These are phyloP conservation scores for Magnusiomyces tetraspermus DNA, from an alignment of 1,139 yeast genomes.

Conservation along the genomic window DNA sequence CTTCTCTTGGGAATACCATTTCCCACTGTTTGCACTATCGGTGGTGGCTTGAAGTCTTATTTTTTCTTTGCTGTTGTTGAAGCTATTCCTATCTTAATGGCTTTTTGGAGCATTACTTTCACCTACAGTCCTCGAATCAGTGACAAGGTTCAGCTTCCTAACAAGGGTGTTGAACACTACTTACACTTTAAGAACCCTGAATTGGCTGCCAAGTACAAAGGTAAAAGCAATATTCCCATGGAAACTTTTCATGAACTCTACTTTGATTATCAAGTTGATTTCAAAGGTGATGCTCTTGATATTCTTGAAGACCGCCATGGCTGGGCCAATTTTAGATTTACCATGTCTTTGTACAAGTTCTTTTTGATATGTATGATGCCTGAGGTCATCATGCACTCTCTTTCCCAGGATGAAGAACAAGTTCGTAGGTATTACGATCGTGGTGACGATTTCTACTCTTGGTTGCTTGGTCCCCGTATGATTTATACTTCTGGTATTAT, in stretches of 20 bases:
- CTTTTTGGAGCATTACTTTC: slow-evolving; percentile 73
- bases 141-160: slow-evolving; percentile 68
- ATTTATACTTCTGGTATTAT: slow-evolving; percentile 84
- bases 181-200: slow-evolving; percentile 73
- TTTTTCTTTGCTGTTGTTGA: slow-evolving; percentile 39
- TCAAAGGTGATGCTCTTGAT: slow-evolving; percentile 83
- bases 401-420: slow-evolving; percentile 93
- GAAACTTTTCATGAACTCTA: slow-evolving; percentile 87
- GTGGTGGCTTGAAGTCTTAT: slow-evolving; percentile 68
- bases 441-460: slow-evolving; percentile 89
- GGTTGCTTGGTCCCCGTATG: slow-evolving; percentile 95
- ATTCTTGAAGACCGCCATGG: slow-evolving; percentile 80
- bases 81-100: slow-evolving; percentile 62
- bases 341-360: slow-evolving; percentile 62
- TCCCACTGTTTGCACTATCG: slow-evolving; percentile 54
- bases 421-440: slow-evolving; percentile 94
- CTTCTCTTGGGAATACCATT: slow-evolving; percentile 50
- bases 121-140: slow-evolving; percentile 74
- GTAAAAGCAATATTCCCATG: slow-evolving; percentile 73
- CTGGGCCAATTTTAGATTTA: slow-evolving; percentile 80
- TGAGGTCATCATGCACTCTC: slow-evolving; percentile 83
- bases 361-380: slow-evolving; percentile 87
- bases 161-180: slow-evolving; percentile 68
- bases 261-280: slow-evolving; percentile 74
- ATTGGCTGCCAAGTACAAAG: slow-evolving; percentile 61